Evolutionary conservation across 73 alveolate species (phyloP), one percentile per base, ranked within the genome.

Genomic region (Symbiodinium natans): DNA sequence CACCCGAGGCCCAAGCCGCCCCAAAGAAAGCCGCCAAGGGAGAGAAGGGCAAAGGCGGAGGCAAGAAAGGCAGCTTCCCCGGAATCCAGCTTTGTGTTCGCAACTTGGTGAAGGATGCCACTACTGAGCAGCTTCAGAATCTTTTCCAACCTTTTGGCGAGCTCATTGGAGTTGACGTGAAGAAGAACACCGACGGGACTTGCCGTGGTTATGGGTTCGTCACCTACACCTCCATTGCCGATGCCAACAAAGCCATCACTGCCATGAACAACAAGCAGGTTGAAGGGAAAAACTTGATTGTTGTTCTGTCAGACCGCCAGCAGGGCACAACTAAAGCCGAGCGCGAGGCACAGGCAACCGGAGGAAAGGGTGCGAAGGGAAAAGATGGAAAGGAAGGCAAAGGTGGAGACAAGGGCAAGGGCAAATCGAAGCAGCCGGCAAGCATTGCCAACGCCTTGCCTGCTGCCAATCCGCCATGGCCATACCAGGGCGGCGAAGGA

Each of bases 141-240:
- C 36, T 86, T 74, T 86, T 86, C 48, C 52, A 21, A 36, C 82
- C 93, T 4, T 86, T 86, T 86, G 93, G 93, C 36, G 93, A 86
- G 0, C 82, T 86, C 54, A 68, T 86, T n/a, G 56, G 82, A n/a
- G 93, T 86, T 40, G 93, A 86, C 71, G 93, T 86, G 48, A 86
- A 86, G 93, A 86, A 86, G 56, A 86, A 86, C 82, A 46, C 93
- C 39, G 93, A 86, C 56, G 82, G 82, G 38, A 86, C 93, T 8
- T 86, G 93, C 83, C 93, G 93, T 86, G 93, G 93, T 46, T 86
- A 86, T 86, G 93, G 93, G 31, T 86, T 86, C 56, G 93, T 86
- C 54, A 86, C 93, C 93, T 86, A 46, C 52, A 40, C 93, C 82
- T 46, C 34, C 82, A 86, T 86, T 74, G 93, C 38, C 25, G 93